These are phyloP conservation scores for Termitomyces sp. DNA, from an alignment of 768 basidiomycete genomes.

Conservation along the genomic window DNA sequence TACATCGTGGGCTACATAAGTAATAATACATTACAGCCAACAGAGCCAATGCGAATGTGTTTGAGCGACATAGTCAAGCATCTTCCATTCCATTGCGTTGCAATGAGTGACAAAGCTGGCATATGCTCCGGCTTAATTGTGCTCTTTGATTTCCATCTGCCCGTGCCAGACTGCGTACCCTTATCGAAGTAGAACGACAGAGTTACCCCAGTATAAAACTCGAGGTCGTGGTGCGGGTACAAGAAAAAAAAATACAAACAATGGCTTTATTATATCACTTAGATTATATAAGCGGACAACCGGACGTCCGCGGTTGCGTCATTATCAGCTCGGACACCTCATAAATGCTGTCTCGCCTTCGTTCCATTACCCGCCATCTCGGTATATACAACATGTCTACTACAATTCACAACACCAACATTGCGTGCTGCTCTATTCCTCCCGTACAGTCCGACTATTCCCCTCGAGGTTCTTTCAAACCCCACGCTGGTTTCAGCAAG, in stretches of 20 bases:
- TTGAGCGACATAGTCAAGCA: constrained; percentile 75
- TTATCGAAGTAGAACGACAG: constrained; percentile 36
- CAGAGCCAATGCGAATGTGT: constrained; percentile 29
- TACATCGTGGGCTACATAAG: not conserved
- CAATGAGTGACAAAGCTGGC: constrained; percentile 34
- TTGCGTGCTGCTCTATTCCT: constrained; percentile 51
- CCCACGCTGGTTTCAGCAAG: constrained; percentile 43
- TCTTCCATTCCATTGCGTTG: constrained; percentile 40
- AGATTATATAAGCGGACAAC: constrained; percentile 3
- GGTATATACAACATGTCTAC: constrained; percentile 31
- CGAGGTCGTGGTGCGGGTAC: constrained; percentile 29
- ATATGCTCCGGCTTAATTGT: constrained; percentile 82
- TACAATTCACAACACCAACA: constrained; percentile 32
- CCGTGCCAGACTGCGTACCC: constrained; percentile 50
- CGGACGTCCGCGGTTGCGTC: not conserved
- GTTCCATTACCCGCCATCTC: constrained; percentile 34
- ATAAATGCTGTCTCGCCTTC: constrained; percentile 27
- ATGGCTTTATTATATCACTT: constrained; percentile 1
- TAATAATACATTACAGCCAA: not conserved
- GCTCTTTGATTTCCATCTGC: constrained; percentile 37
- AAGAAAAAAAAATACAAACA: constrained; percentile 12
- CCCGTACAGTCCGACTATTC: constrained; percentile 48
- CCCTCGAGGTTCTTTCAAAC: constrained; percentile 44
- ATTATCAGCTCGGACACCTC: not conserved
- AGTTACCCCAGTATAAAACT: constrained; percentile 45